Evolutionary conservation across 306 rosid genomes (phyloP).

Genomic region (Arachis stenosperma): DNA sequence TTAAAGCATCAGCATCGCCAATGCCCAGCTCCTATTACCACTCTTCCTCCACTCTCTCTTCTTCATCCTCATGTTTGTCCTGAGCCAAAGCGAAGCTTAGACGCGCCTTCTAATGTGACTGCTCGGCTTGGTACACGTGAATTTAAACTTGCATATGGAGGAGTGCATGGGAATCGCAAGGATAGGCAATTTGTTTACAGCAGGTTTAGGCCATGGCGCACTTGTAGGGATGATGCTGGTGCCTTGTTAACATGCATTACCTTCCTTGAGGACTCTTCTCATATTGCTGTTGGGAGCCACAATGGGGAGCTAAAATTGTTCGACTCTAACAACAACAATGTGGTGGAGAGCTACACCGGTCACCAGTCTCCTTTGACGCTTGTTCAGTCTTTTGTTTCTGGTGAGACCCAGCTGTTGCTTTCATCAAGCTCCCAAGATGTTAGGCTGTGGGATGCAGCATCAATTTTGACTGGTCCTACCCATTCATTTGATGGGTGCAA

Average conservation of each 20-base stretch:
- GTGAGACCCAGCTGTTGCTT: constrained; percentile 78
- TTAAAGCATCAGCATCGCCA: constrained; percentile 99
- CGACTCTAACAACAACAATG: constrained; percentile 69
- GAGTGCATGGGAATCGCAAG: constrained; percentile 91
- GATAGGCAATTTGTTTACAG: constrained; percentile 97
- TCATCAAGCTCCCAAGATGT: constrained; percentile 92
- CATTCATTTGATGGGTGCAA: constrained; percentile 93
- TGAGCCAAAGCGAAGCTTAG: constrained; percentile 90
- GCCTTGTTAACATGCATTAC: constrained; percentile 83
- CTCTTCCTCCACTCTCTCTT: constrained; percentile 96
- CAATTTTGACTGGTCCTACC: constrained; percentile 75
- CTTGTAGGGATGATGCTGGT: constrained; percentile 89
- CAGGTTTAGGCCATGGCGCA: constrained; percentile 95
- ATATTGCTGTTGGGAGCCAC: constrained; percentile 87
- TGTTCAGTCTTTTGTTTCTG: constrained; percentile 73
- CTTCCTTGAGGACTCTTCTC: constrained; percentile 86
- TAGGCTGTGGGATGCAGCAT: constrained; percentile 80
- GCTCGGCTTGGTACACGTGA: constrained; percentile 95
- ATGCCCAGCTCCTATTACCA: constrained; percentile 97
- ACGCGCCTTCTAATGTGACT: constrained; percentile 90
- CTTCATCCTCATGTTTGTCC: constrained; percentile 95
- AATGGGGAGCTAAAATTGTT: constrained; percentile 88
- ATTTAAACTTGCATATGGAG: constrained; percentile 75
- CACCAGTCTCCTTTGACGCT: constrained; percentile 88
- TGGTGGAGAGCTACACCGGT: constrained; percentile 80